Evolutionary conservation across 352 stramenopile species (phyloP), one percentile per base, ranked within the genome.

Genomic region (Globisporangium lucens): DNA sequence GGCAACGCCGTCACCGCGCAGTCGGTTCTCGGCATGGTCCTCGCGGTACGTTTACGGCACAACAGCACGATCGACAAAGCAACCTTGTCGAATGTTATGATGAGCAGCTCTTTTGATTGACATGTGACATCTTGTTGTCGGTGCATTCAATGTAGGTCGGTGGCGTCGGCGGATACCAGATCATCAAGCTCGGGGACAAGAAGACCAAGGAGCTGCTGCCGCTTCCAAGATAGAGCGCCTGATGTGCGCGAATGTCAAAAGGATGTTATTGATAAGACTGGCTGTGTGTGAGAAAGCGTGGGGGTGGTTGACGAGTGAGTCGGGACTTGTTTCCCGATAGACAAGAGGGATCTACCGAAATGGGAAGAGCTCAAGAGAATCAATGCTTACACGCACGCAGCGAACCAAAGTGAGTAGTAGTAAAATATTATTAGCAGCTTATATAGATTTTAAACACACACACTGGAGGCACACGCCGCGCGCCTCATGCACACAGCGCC

Each of bases 81-180:
- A n/a, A 47, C 12, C 35, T 29, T 59, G 20, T 41, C 38, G 12
- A 46, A 46, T 17, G 38, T 46, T 43, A 43, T 46, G 7, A 59
- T 46, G 15, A 27, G n/a, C 9, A 29, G 17, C 22, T 35, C 17
- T 22, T n/a, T 47, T 41, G 7, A 56, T 13, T 65, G 24, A 55
- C 59, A 10, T 43, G 24, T 41, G 49, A 51, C 75, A 10, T 71
- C 53, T 3, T 55, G 36, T 27, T 60, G n/a, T 38, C 52, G 33
- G 35, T 61, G 22, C 51, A 24, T 41, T 41, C 30, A 22, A 59
- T 65, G n/a, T 43, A 85, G 77, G 75, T 93, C 41, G 72, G 78
- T 30, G 88, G 88, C 60, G 88, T 95, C 15, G 86, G 79, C 30
- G 72, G 75, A 22, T 95, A 95, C 70, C 88, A 95, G 59, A 72